Evolutionary conservation across 1,139 yeast genomes (phyloP), one percentile per base, ranked within the genome.

Genomic region (Hyphopichia khmerensis): DNA sequence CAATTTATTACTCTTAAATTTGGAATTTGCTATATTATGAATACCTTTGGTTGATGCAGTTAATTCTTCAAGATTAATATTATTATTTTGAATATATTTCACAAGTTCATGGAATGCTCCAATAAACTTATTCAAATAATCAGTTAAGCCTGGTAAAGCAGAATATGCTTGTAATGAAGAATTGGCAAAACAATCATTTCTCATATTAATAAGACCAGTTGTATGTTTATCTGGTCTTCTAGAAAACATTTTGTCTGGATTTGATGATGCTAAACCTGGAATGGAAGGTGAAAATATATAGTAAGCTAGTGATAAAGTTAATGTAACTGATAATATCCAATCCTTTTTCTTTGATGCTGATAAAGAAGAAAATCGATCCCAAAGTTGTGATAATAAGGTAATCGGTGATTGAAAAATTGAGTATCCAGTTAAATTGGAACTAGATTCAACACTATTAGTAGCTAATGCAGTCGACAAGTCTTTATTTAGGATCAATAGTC

Each of bases 181-280:
- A 57, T 93, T 91, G 47, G 96, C 96, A 65, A 88, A 91, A 62
- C 98, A 91, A 59, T 90, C 96, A 54, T 88, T 88, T 46, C 93
- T 79, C 49, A 84, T 73, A 60, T 91, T 93, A 50, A 84, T 73
- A 38, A 91, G 69, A 2, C 97, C 97, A 0, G 95, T 88, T 14
- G 96, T 86, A 56, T 81, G 72, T 51, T 78, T 83, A 55, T 83
- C 95, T n/a, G 82, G 83, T 55, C 90, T 68, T 50, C 77, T 80
- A 35, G 73, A 57, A 46, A 73, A 72, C 79, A 73, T 73, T 45
- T 38, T 15, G n/a, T 30, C 33, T 17, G 16, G 35, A 13, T 40
- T 35, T 31, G 43, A 40, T 16, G 52, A 43, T 4, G 34, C 21
- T n/a, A 14, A 13, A 32, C 5, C 7, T 4, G 34, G 15, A 31